phyloP scores from a whole-genome alignment of 306 rosid genomes.

The Cucurbita pepo region DNA sequence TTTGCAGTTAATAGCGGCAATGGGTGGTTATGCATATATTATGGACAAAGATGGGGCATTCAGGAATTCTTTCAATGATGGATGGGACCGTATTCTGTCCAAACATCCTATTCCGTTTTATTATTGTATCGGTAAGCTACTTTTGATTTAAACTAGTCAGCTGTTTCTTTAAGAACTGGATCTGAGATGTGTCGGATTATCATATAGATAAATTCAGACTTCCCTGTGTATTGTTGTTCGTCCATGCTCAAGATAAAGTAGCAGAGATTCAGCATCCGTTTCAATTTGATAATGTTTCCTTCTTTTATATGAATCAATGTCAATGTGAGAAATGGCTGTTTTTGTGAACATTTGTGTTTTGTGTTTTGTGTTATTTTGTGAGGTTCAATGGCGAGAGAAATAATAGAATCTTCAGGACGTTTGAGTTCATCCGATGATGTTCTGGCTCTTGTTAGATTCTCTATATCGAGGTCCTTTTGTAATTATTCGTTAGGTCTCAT shows the following conservation, averaged over 20 bases:
- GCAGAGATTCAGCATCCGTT: not conserved
- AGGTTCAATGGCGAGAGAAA: not conserved
- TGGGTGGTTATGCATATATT: constrained; percentile 77
- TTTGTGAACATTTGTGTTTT: not conserved
- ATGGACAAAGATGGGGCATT: constrained; percentile 93
- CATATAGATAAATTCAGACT: not conserved
- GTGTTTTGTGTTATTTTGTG: not conserved
- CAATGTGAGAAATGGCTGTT: not conserved
- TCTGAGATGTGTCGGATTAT: not conserved
- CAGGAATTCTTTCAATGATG: constrained; percentile 87
- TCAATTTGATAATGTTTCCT: not conserved
- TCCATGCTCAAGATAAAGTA: not conserved
- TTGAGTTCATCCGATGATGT: not conserved
- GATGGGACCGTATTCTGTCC: constrained; percentile 94
- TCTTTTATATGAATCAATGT: not conserved
- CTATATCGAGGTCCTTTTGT: not conserved
- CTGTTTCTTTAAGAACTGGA: not conserved
- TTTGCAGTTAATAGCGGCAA: constrained; percentile 62
- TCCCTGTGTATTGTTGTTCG: not conserved
- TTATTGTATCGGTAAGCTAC: constrained; percentile 68
- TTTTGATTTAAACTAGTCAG: not conserved
- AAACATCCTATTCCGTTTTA: constrained; percentile 95
- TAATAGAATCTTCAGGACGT: not conserved
- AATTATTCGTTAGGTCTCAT: not conserved
- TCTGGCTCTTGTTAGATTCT: not conserved